Conservation (phyloP, 371 early-diverging fungal species). For the Nematocida ironsii region DNA sequence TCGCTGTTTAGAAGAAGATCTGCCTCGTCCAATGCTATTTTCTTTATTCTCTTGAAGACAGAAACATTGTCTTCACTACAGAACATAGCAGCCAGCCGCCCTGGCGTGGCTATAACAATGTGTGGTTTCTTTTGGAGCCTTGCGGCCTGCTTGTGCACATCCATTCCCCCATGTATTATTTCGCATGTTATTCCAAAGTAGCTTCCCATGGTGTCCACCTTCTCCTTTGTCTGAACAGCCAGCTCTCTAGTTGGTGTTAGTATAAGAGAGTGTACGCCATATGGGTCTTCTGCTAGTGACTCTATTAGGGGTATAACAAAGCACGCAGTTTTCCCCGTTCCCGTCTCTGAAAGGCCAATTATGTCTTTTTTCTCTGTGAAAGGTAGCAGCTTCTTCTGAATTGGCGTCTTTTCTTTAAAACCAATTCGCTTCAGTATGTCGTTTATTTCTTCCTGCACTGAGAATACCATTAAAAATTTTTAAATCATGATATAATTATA, state of each 20-base stretch:
- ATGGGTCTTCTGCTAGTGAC: conserved; percentile 85
- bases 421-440: conserved; percentile 77
- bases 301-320: conserved; percentile 90
- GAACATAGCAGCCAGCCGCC: conserved; percentile 87
- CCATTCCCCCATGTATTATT: conserved; percentile 87
- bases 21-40: conserved; percentile 94
- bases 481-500: conserved; percentile 10
- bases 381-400: conserved; percentile 96
- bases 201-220: conserved; percentile 83
- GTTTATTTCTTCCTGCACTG: conserved; percentile 76
- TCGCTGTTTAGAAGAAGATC: conserved; percentile 93
- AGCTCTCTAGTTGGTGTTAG: conserved; percentile 90
- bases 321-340: conserved; percentile 93
- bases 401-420: conserved; percentile 83
- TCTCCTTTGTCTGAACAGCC: conserved; percentile 87
- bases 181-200: conserved; percentile 78
- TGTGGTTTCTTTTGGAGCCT: conserved; percentile 87
- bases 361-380: conserved; percentile 89
- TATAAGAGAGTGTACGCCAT: conserved; percentile 72
- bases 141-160: conserved; percentile 84
- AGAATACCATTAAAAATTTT: conserved; percentile 69
- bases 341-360: conserved; percentile 93
- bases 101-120: conserved; percentile 88
- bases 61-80: conserved; percentile 75
- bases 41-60: conserved; percentile 84